phyloP scores from a whole-genome alignment of 2,329 filamentous ascomycete genomes.

The Neospermospora avenae region DNA sequence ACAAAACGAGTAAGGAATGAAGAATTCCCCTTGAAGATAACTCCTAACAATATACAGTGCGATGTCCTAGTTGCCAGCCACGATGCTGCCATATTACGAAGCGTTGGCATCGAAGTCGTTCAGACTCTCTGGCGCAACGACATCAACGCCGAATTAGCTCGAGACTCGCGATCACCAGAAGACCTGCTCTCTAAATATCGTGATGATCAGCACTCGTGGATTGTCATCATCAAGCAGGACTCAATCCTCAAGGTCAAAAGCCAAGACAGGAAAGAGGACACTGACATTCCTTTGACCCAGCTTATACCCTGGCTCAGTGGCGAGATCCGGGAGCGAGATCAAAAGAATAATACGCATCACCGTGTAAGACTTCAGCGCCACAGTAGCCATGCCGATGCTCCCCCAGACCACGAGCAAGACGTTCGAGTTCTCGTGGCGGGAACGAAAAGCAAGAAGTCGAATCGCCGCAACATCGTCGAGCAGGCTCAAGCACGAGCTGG shows the following conservation, averaged over 20 bases:
- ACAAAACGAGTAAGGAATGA: constrained; percentile 56
- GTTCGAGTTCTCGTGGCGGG: constrained; percentile 82
- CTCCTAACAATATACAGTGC: constrained; percentile 50
- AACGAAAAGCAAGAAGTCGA: constrained; percentile 87
- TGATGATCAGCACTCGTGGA: constrained; percentile 78
- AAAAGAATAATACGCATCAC: constrained; percentile 51
- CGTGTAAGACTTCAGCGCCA: constrained; percentile 37
- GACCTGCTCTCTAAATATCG: constrained; percentile 74
- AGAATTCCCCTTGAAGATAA: not conserved
- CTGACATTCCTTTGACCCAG: constrained; percentile 70
- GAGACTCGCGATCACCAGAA: constrained; percentile 74
- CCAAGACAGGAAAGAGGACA: constrained; percentile 74
- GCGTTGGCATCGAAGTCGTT: constrained; percentile 72
- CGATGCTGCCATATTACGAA: constrained; percentile 71
- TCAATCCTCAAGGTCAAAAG: constrained; percentile 75
- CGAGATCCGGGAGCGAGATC: constrained; percentile 78
- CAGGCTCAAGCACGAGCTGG: constrained; percentile 61
- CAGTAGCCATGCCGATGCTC: constrained; percentile 25
- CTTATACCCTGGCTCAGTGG: constrained; percentile 76
- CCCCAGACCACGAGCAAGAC: constrained; percentile 57
- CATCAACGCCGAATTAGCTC: constrained; percentile 84
- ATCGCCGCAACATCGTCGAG: constrained; percentile 81
- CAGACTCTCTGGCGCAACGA: constrained; percentile 77
- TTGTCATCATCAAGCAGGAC: constrained; percentile 82
- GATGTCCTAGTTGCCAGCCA: constrained; percentile 90